Evolutionary conservation across 345 rosid genomes (phyloP), one percentile per base, ranked within the genome.

Genomic region (Citrus maxima): DNA sequence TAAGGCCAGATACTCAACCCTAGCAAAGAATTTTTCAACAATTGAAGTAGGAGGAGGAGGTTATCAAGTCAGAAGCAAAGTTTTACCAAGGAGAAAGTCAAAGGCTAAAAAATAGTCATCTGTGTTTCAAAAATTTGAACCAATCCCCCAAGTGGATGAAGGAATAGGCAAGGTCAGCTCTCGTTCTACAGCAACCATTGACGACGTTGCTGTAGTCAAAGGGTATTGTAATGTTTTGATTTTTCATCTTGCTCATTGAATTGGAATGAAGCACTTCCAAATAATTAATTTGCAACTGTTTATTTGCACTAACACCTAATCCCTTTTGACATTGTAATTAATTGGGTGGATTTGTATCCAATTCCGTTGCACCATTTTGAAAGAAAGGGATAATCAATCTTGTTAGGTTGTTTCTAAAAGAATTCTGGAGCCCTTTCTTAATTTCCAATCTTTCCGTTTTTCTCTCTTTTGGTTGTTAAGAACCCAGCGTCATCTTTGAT

Each of bases 281-380:
- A 49, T 40, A 1, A 37, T 18, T 37, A 73, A 16, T 37, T 59
- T 37, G 35, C 21, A 72, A 74, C 12, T 80, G 25, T 73, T 67
- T 40, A 54, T 79, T 78, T 85, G 86, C 86, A 77, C 14, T 22
- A 6, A 32, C 70, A 78, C 88, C 89, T 87, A 87, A 81, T 81
- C 76, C 67, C 64, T 28, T 77, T 87, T 85, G 89, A 81, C 85
- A 72, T 81, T 77, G 30, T 24, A 1, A 24, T 55, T 32, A 7
- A 25, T 65, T 24, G 4, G 60, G 28, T 68, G 28, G 51, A 28
- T 65, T 61, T 54, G 10, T 56, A 72, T 61, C 78, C 68, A 72
- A 64, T 58, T 28, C 38, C 25, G 1, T 37, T 54, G 2, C 9
- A 3, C 24, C 16, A n/a, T 35, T 42, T 75, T 35, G 22, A 63